These are phyloP conservation scores for Eucalyptus pauciflora DNA, from an alignment of 345 rosid species.

Conservation along the genomic window DNA sequence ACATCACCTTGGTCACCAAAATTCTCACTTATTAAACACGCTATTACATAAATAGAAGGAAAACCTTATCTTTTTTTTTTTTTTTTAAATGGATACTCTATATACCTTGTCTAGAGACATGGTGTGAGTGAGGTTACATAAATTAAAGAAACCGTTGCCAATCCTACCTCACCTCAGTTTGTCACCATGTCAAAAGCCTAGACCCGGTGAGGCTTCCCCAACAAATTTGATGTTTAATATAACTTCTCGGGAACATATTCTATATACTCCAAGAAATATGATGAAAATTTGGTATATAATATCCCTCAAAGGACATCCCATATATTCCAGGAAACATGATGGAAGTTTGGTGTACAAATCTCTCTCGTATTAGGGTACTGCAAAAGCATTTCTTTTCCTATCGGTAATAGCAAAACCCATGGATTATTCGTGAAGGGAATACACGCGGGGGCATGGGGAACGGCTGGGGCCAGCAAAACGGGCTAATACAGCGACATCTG, in stretches of 20 bases:
- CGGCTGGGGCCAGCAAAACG: not conserved
- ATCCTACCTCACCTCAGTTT: not conserved
- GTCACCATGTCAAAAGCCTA: not conserved
- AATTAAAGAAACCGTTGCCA: not conserved
- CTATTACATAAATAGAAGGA: not conserved
- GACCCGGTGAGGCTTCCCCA: not conserved
- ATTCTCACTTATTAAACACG: not conserved
- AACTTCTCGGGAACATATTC: not conserved
- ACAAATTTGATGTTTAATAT: not conserved
- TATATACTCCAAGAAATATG: not conserved
- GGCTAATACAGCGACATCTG: not conserved
- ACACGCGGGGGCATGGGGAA: not conserved
- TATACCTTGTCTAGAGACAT: not conserved
- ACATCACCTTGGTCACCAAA: not conserved
- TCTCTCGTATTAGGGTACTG: not conserved
- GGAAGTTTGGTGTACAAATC: not conserved
- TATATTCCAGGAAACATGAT: not conserved
- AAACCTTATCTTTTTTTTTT: accelerated
- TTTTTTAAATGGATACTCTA: not conserved
- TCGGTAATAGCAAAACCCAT: not conserved
- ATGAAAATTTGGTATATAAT: not conserved
- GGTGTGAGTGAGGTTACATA: not conserved
- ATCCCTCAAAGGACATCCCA: not conserved
- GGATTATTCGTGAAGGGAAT: not conserved
- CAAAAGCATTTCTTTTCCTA: not conserved